Evolutionary conservation across 1,139 yeast genomes (phyloP).

Genomic region (Suhomyces atakaporum): DNA sequence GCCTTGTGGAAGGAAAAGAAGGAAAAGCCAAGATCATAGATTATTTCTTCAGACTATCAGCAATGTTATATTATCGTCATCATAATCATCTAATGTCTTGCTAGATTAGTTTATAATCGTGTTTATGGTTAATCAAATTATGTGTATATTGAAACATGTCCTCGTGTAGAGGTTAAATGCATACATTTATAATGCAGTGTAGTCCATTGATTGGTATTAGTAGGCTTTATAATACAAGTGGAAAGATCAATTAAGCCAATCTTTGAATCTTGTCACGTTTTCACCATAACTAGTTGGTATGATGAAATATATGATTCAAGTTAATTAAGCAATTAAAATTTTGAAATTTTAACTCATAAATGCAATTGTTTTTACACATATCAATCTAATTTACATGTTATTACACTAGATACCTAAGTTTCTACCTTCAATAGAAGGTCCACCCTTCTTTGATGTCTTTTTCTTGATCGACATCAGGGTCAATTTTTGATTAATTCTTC

Average conservation of each 20-base stretch:
- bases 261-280: too few species aligned
- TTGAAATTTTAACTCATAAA: too few species aligned
- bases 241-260: neutral
- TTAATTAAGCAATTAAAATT: too few species aligned
- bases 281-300: too few species aligned
- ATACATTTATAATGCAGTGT: slow-evolving; percentile 17
- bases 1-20: slow-evolving; percentile 99
- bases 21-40: slow-evolving; percentile 99
- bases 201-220: neutral
- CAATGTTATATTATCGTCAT: slow-evolving; percentile 13
- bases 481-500: slow-evolving; percentile 62
- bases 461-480: slow-evolving; percentile 46
- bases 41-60: slow-evolving; percentile 15
- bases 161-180: slow-evolving; percentile 19
- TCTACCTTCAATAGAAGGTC: slow-evolving; percentile 82
- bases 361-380: too few species aligned
- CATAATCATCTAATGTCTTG: slow-evolving; percentile 13
- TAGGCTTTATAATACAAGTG: neutral
- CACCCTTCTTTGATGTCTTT: slow-evolving; percentile 57
- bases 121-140: slow-evolving; percentile 15
- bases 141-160: slow-evolving; percentile 26
- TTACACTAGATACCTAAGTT: slow-evolving; percentile 46
- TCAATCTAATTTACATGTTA: slow-evolving; percentile 4
- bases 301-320: too few species aligned
- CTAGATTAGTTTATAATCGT: slow-evolving; percentile 13